These are phyloP conservation scores for Saccharomyces mikatae DNA, from an alignment of 805 yeast species.

Conservation along the genomic window DNA sequence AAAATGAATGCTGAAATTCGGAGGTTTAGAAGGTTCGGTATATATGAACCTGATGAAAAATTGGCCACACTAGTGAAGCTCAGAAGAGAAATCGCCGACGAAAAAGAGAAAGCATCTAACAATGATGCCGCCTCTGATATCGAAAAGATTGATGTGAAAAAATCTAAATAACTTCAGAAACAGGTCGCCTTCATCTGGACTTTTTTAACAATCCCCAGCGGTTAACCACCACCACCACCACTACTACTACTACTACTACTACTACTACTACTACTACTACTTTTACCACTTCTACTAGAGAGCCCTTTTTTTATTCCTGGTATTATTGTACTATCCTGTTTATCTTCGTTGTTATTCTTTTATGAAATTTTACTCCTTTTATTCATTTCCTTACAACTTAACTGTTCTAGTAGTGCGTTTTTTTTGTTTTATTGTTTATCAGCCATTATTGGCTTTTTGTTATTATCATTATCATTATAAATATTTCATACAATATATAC, in stretches of 20 bases:
- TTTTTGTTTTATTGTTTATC: not conserved
- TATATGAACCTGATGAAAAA: conserved; percentile 40
- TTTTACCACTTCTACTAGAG: not conserved
- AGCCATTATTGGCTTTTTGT: not conserved
- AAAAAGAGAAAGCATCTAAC: conserved; percentile 42
- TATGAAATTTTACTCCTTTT: not conserved
- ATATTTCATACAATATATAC: not conserved
- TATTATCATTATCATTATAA: not conserved
- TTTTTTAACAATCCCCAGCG: not conserved
- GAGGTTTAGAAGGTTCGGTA: conserved; percentile 61
- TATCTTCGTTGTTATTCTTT: not conserved
- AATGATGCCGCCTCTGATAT: conserved; percentile 34
- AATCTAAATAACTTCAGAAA: not conserved
- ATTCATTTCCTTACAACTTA: not conserved
- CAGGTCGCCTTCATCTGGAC: not conserved
- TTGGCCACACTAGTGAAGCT: conserved; percentile 18
- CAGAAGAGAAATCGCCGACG: conserved; percentile 19
- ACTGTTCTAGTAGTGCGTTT: not conserved
- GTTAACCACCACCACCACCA: not conserved
- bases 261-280: not conserved
- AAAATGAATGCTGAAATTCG: conserved; percentile 38
- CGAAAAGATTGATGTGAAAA: not conserved
- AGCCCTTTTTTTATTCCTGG: not conserved
- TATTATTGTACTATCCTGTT: not conserved
- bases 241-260: not conserved